Evolutionary conservation across 2,329 filamentous ascomycete species (phyloP).

Genomic region (Cladophialophora exuberans): DNA sequence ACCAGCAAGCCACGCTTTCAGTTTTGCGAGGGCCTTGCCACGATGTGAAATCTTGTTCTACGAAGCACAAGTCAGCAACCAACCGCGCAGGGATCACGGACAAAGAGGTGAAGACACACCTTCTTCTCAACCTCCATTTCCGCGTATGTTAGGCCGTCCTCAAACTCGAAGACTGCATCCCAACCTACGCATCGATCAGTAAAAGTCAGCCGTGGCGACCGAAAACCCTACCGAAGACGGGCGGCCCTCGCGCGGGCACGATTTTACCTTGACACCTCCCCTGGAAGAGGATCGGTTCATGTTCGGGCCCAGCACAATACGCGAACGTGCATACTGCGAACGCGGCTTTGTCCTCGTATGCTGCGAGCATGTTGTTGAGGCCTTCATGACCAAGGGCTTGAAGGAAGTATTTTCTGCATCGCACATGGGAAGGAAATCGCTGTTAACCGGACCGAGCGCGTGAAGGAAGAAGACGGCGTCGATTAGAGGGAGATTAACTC

Average conservation of each 20-base stretch:
- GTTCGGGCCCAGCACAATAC: slow-evolving; percentile 82
- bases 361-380: slow-evolving; percentile 85
- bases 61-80: neutral
- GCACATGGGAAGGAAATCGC: neutral
- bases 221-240: slow-evolving; percentile 73
- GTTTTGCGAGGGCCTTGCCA: slow-evolving; percentile 80
- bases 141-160: slow-evolving; percentile 81
- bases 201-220: neutral
- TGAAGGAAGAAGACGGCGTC: neutral
- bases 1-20: slow-evolving; percentile 76
- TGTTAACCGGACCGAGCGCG: too few species aligned
- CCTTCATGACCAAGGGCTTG: slow-evolving; percentile 78
- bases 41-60: slow-evolving; percentile 90
- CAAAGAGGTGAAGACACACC: slow-evolving; percentile 53
- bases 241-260: slow-evolving; percentile 78
- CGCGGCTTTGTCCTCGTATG: slow-evolving; percentile 87
- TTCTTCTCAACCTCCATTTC: slow-evolving; percentile 94
- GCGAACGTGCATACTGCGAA: slow-evolving; percentile 96
- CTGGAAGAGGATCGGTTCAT: slow-evolving; percentile 86
- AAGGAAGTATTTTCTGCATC: slow-evolving; percentile 87
- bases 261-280: slow-evolving; percentile 86
- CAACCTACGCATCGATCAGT: slow-evolving; percentile 64
- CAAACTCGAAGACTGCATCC: slow-evolving; percentile 95
- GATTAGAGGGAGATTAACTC: slow-evolving; percentile 39
- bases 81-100: neutral